phyloP scores from a whole-genome alignment of 441 rosid genomes.

The Gossypium davidsonii region DNA sequence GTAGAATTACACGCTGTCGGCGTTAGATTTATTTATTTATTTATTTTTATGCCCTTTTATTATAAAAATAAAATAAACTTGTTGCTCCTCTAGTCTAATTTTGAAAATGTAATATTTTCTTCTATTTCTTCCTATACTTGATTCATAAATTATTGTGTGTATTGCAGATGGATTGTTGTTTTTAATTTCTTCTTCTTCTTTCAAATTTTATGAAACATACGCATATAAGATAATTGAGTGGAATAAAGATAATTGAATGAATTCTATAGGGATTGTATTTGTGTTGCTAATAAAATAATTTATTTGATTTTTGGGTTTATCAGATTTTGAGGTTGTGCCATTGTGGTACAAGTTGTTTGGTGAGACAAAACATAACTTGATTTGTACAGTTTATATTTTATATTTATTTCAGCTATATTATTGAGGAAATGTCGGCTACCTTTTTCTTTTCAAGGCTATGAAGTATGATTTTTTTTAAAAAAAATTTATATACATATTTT shows the following conservation, averaged over 20 bases:
- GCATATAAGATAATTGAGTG: background rate
- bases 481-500: too few species aligned
- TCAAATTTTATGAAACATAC: background rate
- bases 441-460: too few species aligned
- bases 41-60: background rate
- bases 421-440: too few species aligned
- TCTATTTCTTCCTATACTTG: background rate
- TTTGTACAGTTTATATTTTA: too few species aligned
- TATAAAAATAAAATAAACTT: background rate
- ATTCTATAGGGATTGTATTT: too few species aligned
- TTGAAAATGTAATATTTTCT: background rate
- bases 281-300: too few species aligned
- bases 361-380: too few species aligned
- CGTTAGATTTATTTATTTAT: constrained; percentile 15
- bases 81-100: background rate
- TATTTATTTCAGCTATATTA: too few species aligned
- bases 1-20: constrained; percentile 62
- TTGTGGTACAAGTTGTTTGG: too few species aligned
- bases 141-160: background rate
- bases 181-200: background rate
- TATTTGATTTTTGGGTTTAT: too few species aligned
- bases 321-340: too few species aligned
- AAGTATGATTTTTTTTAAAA: too few species aligned
- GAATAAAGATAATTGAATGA: background rate
- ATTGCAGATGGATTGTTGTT: background rate